phyloP scores from a whole-genome alignment of 352 stramenopile genomes.

The Thalassiosira livingstoniorum region DNA sequence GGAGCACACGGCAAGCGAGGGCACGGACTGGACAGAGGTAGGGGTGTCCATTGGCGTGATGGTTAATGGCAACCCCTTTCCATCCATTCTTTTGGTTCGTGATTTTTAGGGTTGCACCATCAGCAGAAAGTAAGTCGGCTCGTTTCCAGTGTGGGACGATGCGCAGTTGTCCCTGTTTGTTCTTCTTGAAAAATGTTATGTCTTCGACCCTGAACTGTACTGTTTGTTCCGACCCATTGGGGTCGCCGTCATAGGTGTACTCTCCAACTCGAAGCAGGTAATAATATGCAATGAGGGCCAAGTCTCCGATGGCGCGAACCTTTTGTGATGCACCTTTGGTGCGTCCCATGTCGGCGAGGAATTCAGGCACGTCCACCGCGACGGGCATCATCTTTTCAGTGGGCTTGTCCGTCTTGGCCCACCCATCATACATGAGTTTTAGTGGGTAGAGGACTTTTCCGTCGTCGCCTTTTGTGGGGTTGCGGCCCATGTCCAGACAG shows the following conservation, averaged over 20 bases:
- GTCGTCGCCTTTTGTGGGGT: not conserved
- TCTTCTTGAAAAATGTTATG: conserved; percentile 16
- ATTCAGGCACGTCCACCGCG: conserved; percentile 25
- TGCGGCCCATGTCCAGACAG: not conserved
- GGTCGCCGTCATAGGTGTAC: conserved; percentile 16
- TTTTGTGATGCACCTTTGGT: not conserved
- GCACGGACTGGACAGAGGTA: not conserved
- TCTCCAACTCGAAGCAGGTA: conserved; percentile 38
- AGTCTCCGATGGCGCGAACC: not conserved
- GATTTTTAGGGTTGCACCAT: conserved; percentile 4
- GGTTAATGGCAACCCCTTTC: not conserved
- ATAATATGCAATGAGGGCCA: conserved; percentile 33
- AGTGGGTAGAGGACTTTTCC: not conserved
- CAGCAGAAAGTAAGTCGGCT: not conserved
- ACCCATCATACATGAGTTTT: conserved; percentile 9
- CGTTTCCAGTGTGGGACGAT: not conserved
- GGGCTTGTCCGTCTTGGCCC: conserved; percentile 3
- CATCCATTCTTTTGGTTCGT: conserved; percentile 6
- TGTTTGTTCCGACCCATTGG: conserved; percentile 14
- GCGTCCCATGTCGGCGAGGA: not conserved
- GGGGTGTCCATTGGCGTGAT: not conserved
- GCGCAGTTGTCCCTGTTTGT: not conserved
- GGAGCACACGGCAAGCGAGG: not conserved
- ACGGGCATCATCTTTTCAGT: conserved; percentile 8
- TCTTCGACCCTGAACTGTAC: conserved; percentile 23